These are phyloP conservation scores for Trypanosoma vivax DNA, from an alignment of 208 protist species.

Conservation along the genomic window DNA sequence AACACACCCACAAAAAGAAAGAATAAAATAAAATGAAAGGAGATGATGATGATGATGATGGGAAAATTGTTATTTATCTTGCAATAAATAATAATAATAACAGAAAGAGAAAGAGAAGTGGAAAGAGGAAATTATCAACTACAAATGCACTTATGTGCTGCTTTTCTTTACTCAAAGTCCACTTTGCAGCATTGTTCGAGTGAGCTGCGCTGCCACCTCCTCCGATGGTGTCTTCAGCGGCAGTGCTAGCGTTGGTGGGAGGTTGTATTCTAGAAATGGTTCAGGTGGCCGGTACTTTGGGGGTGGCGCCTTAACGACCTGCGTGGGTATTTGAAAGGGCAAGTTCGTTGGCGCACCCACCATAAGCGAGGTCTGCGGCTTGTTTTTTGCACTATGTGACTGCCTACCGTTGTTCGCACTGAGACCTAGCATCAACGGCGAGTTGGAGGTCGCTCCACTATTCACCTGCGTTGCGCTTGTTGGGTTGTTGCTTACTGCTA, in stretches of 20 bases:
- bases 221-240: constrained; percentile 40
- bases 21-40: constrained; percentile 9
- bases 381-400: constrained; percentile 19
- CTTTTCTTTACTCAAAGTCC: constrained; percentile 10
- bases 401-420: constrained; percentile 14
- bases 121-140: neutral
- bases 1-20: neutral
- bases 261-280: constrained; percentile 78
- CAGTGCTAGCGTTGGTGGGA: constrained; percentile 81
- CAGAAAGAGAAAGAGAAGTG: neutral
- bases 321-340: constrained; percentile 10
- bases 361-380: constrained; percentile 14
- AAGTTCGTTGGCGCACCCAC: constrained; percentile 11
- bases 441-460: constrained; percentile 12
- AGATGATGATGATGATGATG: neutral
- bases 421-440: constrained; percentile 38
- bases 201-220: constrained; percentile 40
- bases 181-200: constrained; percentile 51
- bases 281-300: constrained; percentile 80
- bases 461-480: constrained; percentile 16
- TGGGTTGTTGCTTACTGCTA: constrained; percentile 18
- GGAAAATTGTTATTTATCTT: neutral
- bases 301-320: constrained; percentile 24
- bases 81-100: neutral
- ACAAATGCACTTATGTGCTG: neutral